phyloP scores from a whole-genome alignment of 805 yeast genomes.

The Lipomyces kockii region DNA sequence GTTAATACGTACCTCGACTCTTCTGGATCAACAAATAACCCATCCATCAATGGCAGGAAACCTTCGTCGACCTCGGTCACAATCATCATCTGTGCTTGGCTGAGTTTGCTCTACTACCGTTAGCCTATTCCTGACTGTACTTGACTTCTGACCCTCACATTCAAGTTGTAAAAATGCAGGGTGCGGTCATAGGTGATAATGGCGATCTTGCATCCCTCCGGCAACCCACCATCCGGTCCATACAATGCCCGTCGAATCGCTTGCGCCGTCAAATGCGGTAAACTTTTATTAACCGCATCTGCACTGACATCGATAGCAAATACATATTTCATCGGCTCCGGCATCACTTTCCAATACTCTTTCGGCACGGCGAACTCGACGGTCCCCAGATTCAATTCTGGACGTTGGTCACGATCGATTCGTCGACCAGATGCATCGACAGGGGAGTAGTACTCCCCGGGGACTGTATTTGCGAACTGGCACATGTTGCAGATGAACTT shows the following conservation, averaged over 20 bases:
- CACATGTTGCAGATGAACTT: constrained; percentile 85
- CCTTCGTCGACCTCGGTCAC: constrained; percentile 76
- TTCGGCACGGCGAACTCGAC: constrained; percentile 83
- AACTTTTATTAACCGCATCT: constrained; percentile 61
- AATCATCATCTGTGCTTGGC: constrained; percentile 61
- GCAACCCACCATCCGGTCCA: constrained; percentile 46
- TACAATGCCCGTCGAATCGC: constrained; percentile 66
- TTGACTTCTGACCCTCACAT: constrained; percentile 45
- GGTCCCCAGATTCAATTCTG: constrained; percentile 81
- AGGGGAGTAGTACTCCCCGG: constrained; percentile 67
- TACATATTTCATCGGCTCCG: constrained; percentile 65
- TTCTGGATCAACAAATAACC: constrained; percentile 78
- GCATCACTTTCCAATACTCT: constrained; percentile 60
- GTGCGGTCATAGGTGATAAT: constrained; percentile 76
- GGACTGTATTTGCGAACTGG: constrained; percentile 70
- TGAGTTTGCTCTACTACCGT: constrained; percentile 44
- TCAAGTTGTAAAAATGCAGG: constrained; percentile 73
- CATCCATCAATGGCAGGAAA: constrained; percentile 77
- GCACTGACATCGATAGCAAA: constrained; percentile 73
- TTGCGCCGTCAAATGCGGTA: constrained; percentile 68
- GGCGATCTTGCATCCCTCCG: constrained; percentile 60
- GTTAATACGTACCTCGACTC: constrained; percentile 51
- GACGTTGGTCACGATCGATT: constrained; percentile 64
- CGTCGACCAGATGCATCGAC: constrained; percentile 66
- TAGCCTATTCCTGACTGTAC: background rate